Evolutionary conservation across 2,329 filamentous ascomycete genomes (phyloP).

Genomic region (Tolypocladium guangdongense): DNA sequence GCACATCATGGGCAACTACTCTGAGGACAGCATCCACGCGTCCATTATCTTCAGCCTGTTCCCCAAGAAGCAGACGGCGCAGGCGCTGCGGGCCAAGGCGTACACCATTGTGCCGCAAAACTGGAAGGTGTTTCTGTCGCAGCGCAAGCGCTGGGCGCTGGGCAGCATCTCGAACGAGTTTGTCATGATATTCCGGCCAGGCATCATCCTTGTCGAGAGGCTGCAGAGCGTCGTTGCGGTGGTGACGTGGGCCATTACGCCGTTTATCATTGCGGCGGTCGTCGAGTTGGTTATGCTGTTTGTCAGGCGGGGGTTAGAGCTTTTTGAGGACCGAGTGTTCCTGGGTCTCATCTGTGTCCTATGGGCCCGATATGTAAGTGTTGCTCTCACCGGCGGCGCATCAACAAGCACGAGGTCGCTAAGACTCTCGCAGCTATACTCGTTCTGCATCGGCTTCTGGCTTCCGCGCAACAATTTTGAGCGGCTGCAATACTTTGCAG

Average conservation of each 20-base stretch:
- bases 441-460: conserved; percentile 31
- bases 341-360: conserved; percentile 25
- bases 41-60: conserved; percentile 35
- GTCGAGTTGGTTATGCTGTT: conserved; percentile 25
- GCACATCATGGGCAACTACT: conserved; percentile 37
- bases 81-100: conserved; percentile 34
- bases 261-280: conserved; percentile 31
- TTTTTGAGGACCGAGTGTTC: conserved; percentile 25
- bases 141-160: conserved; percentile 37
- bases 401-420: background rate
- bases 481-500: conserved; percentile 25
- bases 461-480: conserved; percentile 27
- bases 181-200: conserved; percentile 32
- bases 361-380: conserved; percentile 29
- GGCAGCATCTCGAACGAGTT: conserved; percentile 38
- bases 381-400: background rate
- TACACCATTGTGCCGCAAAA: conserved; percentile 34
- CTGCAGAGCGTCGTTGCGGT: conserved; percentile 34
- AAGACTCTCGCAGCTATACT: conserved; percentile 20
- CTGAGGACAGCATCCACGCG: conserved; percentile 38
- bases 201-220: conserved; percentile 30
- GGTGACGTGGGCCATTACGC: conserved; percentile 33
- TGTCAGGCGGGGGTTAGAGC: conserved; percentile 16
- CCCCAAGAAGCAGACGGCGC: conserved; percentile 31
- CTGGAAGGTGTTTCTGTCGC: conserved; percentile 35